Evolutionary conservation across 2,329 filamentous ascomycete species (phyloP).

Genomic region (Neurospora crassa): DNA sequence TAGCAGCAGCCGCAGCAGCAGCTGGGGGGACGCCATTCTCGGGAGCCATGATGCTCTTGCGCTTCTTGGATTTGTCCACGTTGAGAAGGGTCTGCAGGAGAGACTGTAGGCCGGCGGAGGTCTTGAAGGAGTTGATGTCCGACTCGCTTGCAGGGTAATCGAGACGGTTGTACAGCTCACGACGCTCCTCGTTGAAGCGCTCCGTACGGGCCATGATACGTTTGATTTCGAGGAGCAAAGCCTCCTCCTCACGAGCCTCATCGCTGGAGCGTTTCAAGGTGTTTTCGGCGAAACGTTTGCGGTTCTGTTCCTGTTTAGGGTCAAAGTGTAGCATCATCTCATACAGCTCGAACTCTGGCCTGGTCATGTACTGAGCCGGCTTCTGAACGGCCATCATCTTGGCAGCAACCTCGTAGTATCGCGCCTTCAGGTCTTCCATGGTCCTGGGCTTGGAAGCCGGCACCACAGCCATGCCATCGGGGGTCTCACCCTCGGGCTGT

Average conservation of each 20-base stretch:
- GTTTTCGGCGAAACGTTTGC: constrained; percentile 77
- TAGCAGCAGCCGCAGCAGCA: constrained; percentile 28
- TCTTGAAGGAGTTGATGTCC: constrained; percentile 70
- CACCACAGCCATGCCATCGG: constrained; percentile 43
- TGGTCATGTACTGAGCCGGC: constrained; percentile 78
- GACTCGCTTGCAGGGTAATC: constrained; percentile 65
- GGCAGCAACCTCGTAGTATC: constrained; percentile 81
- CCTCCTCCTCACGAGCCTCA: constrained; percentile 86
- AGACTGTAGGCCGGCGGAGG: constrained; percentile 67
- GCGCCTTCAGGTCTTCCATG: constrained; percentile 83
- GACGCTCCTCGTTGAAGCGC: constrained; percentile 76
- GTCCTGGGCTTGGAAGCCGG: constrained; percentile 47
- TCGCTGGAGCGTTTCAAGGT: constrained; percentile 72
- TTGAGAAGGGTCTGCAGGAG: constrained; percentile 75
- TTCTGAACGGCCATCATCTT: constrained; percentile 74
- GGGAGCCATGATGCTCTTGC: constrained; percentile 57
- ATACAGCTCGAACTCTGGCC: constrained; percentile 71
- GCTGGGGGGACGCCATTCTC: constrained; percentile 41
- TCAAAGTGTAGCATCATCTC: constrained; percentile 84
- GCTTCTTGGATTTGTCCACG: constrained; percentile 83
- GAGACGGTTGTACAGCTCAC: constrained; percentile 76
- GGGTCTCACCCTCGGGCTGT: constrained; percentile 33
- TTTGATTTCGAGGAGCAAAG: constrained; percentile 80
- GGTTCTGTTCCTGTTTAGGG: constrained; percentile 62
- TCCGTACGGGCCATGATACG: constrained; percentile 83